Evolutionary conservation across 768 basidiomycete species (phyloP).

Genomic region (Wakefieldia striispora): DNA sequence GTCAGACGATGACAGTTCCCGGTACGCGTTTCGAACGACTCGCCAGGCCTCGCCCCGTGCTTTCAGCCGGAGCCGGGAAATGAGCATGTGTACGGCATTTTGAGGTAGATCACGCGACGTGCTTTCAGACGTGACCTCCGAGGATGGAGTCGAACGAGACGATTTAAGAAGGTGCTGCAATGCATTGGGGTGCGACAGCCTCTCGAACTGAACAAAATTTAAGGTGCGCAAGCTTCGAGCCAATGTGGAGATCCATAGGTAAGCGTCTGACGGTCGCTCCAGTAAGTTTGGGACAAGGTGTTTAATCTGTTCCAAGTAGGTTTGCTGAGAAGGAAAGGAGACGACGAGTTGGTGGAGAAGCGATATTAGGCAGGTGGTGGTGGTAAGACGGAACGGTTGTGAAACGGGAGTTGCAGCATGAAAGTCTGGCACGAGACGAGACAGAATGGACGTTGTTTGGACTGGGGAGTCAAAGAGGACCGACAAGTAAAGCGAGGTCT

Average conservation of each 20-base stretch:
- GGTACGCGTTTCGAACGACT: slow-evolving; percentile 59
- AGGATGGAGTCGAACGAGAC: slow-evolving; percentile 2
- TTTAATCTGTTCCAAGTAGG: slow-evolving; percentile 37
- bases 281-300: slow-evolving; percentile 34
- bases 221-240: slow-evolving; percentile 49
- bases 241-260: slow-evolving; percentile 53
- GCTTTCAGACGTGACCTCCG: neutral
- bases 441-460: slow-evolving; percentile 61
- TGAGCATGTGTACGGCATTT: slow-evolving; percentile 43
- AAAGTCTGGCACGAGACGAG: slow-evolving; percentile 53
- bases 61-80: slow-evolving; percentile 49
- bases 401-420: slow-evolving; percentile 29
- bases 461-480: slow-evolving; percentile 58
- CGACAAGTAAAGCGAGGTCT: slow-evolving; percentile 68
- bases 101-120: slow-evolving; percentile 27
- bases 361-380: slow-evolving; percentile 40
- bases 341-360: slow-evolving; percentile 57
- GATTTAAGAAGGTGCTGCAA: slow-evolving; percentile 24
- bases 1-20: slow-evolving; percentile 47
- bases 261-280: slow-evolving; percentile 33
- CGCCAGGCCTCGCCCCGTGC: slow-evolving; percentile 56
- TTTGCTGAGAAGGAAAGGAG: slow-evolving; percentile 63
- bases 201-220: slow-evolving; percentile 54
- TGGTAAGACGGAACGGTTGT: slow-evolving; percentile 26
- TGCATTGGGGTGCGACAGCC: slow-evolving; percentile 36